Conservation (phyloP, 148 eudicot species). For the Rhododendron ovatum region DNA sequence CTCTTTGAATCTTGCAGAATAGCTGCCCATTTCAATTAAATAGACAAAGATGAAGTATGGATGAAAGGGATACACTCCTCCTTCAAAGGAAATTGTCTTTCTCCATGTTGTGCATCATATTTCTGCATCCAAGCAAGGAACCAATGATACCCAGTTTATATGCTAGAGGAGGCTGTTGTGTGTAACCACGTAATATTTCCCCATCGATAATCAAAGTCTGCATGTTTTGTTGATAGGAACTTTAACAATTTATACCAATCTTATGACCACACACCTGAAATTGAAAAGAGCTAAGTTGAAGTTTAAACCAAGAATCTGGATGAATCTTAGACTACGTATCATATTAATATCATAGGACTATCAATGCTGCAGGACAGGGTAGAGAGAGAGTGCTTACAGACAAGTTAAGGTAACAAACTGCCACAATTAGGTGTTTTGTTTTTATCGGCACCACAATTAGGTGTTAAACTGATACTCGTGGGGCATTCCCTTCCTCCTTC, state of each 20-base stretch:
- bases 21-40: background rate
- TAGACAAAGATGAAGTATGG: no score
- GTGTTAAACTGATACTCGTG: conserved; percentile 15
- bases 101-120: background rate
- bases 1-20: conserved; percentile 3
- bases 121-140: background rate
- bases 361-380: background rate
- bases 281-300: background rate
- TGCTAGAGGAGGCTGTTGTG: background rate
- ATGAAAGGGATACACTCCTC: background rate
- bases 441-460: conserved; percentile 15
- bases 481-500: conserved; percentile 39
- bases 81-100: background rate
- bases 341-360: background rate
- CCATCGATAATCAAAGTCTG: background rate
- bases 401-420: background rate
- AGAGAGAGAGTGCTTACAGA: background rate
- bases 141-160: background rate
- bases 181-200: background rate
- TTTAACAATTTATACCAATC: background rate
- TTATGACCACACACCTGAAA: background rate
- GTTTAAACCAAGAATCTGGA: background rate
- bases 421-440: conserved; percentile 20
- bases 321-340: background rate
- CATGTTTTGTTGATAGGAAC: background rate